Percentiles rank a stretch among this genome's conserved stretches.
Conservation (phyloP, 768 basidiomycete genomes). For the Trametes sanguinea region DNA sequence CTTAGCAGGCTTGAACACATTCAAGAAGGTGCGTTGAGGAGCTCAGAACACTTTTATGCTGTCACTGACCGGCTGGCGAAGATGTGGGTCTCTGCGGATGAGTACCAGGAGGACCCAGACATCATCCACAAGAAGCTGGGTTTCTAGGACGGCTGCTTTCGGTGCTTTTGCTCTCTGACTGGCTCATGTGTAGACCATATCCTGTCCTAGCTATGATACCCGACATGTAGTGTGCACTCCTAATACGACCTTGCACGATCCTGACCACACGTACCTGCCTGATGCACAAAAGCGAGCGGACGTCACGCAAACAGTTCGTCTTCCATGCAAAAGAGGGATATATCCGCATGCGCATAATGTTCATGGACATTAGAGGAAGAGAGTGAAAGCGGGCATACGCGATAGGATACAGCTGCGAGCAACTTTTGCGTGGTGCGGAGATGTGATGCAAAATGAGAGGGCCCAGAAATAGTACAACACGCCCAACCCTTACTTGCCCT, state of each 20-base stretch:
- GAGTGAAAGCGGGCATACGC: conserved; percentile 38
- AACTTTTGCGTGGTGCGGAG: conserved; percentile 34
- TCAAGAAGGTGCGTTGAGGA: conserved; percentile 77
- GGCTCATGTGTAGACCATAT: conserved; percentile 25
- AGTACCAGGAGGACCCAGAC: conserved; percentile 98
- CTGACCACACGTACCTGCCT: not conserved
- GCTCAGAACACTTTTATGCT: not conserved
- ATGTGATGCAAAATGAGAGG: conserved; percentile 39
- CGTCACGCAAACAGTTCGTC: not conserved
- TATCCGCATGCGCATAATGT: conserved; percentile 37
- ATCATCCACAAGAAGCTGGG: conserved; percentile 96
- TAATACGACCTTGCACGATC: conserved; percentile 20
- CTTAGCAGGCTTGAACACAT: conserved; percentile 91
- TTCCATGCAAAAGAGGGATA: conserved; percentile 6
- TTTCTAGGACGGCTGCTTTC: conserved; percentile 48
- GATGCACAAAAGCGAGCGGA: not conserved
- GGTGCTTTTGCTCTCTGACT: conserved; percentile 9
- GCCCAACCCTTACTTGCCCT: conserved; percentile 71
- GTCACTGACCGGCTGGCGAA: conserved; percentile 33
- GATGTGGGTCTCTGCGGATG: conserved; percentile 99
- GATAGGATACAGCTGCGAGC: conserved; percentile 44
- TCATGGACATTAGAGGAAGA: conserved; percentile 32
- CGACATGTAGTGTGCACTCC: conserved; percentile 26
- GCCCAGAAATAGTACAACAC: conserved; percentile 30
- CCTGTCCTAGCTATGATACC: conserved; percentile 29